Base-by-base conservation (phyloP, 495 filamentous ascomycete genomes). In the Bathelium albidoporum region DNA sequence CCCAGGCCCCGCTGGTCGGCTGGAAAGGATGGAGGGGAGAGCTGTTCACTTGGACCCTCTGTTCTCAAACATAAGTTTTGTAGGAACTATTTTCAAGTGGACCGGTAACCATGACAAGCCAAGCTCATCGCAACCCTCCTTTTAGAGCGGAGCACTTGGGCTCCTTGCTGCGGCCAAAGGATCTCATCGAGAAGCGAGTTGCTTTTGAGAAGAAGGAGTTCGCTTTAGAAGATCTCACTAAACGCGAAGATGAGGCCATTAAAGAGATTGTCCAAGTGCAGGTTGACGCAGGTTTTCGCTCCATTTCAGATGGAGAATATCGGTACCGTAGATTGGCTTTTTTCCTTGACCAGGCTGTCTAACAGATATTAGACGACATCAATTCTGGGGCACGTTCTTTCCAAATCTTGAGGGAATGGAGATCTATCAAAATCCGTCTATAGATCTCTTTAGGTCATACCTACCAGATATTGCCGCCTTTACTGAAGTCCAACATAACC, bases 111-210 rank as follows among this genome's bases (percentile, higher is more conserved):
- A 63, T 63, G 61, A 32, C 61, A 28, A 34, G 12, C 20, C 32
- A 58, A 71, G 71, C 24, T 5, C 81, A 82, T 72, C 82, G 80
- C 72, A 77, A 78, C 34, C 86, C 88, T 55, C 88, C 89, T 14
- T 91, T 90, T 75, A 81, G 88, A 65, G 90, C 89, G 55, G 90
- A 93, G 79, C 89, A 93, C 69, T 77, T 95, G 66, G 90, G 90
- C 67, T 92, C 88, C 32, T 83, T 94, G 24, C 83, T 92, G 24
- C 85, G 90, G 20, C 89, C 89, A 44, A 73, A 88, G 45, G 70
- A 81, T 31, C 82, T 94, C 3, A 80, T 92, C 58, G 77, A 83
- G n/a, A 82, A 79, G 66, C 85, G 87, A 64, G 73, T 82, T 28
- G 76, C 75, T 16, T 68, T 81, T 58, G 80, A 85, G 58, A 77